phyloP scores from a whole-genome alignment of 2,329 filamentous ascomycete genomes.

The Pestalotiopsis sp. region DNA sequence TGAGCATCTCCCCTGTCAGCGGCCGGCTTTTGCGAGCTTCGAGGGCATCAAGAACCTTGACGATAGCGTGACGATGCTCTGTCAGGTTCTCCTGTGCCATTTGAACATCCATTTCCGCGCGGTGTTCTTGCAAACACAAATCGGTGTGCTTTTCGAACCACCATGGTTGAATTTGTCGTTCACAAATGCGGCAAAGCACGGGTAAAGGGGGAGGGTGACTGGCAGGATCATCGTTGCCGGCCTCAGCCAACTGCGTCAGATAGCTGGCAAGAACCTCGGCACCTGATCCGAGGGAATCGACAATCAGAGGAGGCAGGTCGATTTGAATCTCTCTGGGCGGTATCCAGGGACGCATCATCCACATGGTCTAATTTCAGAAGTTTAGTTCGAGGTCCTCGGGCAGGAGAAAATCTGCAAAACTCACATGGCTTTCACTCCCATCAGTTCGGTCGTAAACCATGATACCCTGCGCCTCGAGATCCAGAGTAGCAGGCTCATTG shows the following conservation, averaged over 20 bases:
- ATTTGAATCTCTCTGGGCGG: slow-evolving; percentile 92
- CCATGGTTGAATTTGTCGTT: slow-evolving; percentile 96
- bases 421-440: slow-evolving; percentile 86
- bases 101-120: slow-evolving; percentile 96
- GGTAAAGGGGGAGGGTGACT: slow-evolving; percentile 80
- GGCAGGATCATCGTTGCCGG: slow-evolving; percentile 73
- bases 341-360: slow-evolving; percentile 96
- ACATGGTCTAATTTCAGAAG: slow-evolving; percentile 76
- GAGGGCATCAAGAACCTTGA: slow-evolving; percentile 90
- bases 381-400: not conserved
- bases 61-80: slow-evolving; percentile 92
- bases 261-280: slow-evolving; percentile 95
- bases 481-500: slow-evolving; percentile 59
- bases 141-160: slow-evolving; percentile 99
- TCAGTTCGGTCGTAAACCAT: slow-evolving; percentile 94
- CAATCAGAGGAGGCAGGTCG: slow-evolving; percentile 84
- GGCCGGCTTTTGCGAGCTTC: slow-evolving; percentile 76
- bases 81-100: slow-evolving; percentile 89
- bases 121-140: slow-evolving; percentile 91
- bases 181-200: slow-evolving; percentile 94
- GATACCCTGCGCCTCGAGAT: slow-evolving; percentile 94
- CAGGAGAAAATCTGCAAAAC: slow-evolving; percentile 35
- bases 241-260: slow-evolving; percentile 85
- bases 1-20: slow-evolving; percentile 54
- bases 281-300: slow-evolving; percentile 91